Evolutionary conservation across 345 rosid species (phyloP).

Genomic region (Cardamine resedifolia): DNA sequence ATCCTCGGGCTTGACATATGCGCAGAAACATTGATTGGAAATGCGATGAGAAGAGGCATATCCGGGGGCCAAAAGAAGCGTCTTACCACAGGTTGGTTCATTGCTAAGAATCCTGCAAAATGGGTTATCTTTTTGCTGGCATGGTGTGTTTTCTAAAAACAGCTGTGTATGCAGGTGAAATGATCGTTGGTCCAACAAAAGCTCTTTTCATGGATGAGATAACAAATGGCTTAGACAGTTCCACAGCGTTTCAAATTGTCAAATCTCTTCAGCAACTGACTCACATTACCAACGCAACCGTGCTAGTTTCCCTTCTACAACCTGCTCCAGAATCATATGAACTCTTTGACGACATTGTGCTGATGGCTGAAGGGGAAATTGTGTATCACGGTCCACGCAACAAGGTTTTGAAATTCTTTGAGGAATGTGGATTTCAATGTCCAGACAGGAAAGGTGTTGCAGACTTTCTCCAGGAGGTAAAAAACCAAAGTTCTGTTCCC

Average conservation of each 20-base stretch:
- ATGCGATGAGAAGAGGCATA: constrained; percentile 74
- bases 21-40: constrained; percentile 67
- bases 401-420: constrained; percentile 56
- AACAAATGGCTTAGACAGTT: constrained; percentile 81
- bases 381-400: constrained; percentile 81
- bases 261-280: constrained; percentile 59
- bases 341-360: constrained; percentile 72
- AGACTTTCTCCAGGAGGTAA: constrained; percentile 83
- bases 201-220: constrained; percentile 69
- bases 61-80: constrained; percentile 88
- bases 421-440: constrained; percentile 64
- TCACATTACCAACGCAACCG: constrained; percentile 60
- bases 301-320: constrained; percentile 71
- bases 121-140: background rate
- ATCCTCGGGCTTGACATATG: constrained; percentile 69
- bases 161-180: constrained; percentile 44
- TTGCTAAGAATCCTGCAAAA: constrained; percentile 2
- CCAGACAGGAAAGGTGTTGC: constrained; percentile 82
- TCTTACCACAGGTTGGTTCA: constrained; percentile 61
- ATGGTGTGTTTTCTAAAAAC: background rate
- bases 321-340: constrained; percentile 83
- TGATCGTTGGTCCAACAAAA: constrained; percentile 67
- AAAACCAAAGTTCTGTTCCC: background rate
- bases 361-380: constrained; percentile 66
- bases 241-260: constrained; percentile 75